Evolutionary conservation across 179 eudicot species (phyloP), one percentile per base, ranked within the genome.

Genomic region (Beta corolliflora): DNA sequence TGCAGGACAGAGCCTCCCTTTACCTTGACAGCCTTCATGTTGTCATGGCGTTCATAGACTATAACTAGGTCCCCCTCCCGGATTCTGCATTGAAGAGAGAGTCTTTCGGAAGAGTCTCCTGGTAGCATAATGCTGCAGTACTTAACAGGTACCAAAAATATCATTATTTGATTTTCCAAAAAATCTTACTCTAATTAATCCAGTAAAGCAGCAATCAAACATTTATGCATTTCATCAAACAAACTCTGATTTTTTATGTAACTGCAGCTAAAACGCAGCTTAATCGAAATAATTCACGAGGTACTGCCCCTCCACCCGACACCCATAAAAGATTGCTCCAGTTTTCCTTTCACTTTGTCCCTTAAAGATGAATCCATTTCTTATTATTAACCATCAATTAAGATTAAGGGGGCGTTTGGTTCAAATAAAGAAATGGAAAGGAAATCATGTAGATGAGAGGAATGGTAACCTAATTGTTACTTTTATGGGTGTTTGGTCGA

Each of bases 1-100:
- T 95, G 97, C 9, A 94, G 89, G 48, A 85, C 88, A 3, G 91
- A 81, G 9, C 83, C 82, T 45, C 81, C 85, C 44, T 86, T 78
- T 9, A 93, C 94, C 85, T 88, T 90, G 52, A 94, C 84, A 60
- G 98, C 88, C 87, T 92, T 95, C 97, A 94, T 91, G 68, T n/a
- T 83, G 79, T 90, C 97, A 81, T 94, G 92, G 75, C 94, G 89
- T 73, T 92, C 95, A 31, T 94, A 95, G 53, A 92, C 97, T 59
- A 95, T 91, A 59, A 92, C 97, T 78, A 94, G 84, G 85, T 94
- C 97, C 64, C 95, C 97, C 18, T 86, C 89, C 41, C 66, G 82
- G 67, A 95, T 94, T 67, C 80, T 76, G 8, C 93, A 90, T 5
- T 83, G 84, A 48, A 88, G 91, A 9, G 98, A 86, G n/a, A 92